Evolutionary conservation across 495 filamentous ascomycete species (phyloP), one percentile per base, ranked within the genome.

Genomic region (Penicillium subrubescens): DNA sequence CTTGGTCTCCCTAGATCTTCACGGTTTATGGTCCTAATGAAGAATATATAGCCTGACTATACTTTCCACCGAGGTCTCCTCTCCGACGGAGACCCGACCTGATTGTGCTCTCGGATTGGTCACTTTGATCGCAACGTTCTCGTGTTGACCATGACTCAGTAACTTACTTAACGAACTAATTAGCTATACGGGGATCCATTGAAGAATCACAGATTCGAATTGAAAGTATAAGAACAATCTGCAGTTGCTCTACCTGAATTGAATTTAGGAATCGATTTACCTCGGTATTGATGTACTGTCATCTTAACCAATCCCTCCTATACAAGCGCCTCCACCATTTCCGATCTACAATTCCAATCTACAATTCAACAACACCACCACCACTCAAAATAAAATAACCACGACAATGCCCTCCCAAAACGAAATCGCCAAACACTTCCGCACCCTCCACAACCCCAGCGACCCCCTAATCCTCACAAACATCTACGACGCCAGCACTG

Each of bases 391-490:
- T 14, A 31, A 35, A 27, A 25, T 15, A 8, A 15, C 44, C 19
- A 51, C 19, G 19, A 46, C 5, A 7, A 14, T 31, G 35, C 0
- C 41, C 23, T 21, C 46, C 35, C 57, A 59, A 53, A 60, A 60
- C 62, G 29, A 33, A 7, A 48, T 65, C 57, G 63, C 63, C 41
- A 35, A 57, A 29, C 57, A 62, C 58, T 59, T 75, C 60, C 71
- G 67, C 37, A 51, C 29, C 27, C 83, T 88, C 55, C 85, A 87
- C 72, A 39, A 61, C 10, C 81, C 83, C 0, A 73, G 77, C 37
- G 60, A 73, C 11, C 84, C 85, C 17, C 62, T 88, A 12, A 57
- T 85, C 39, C 75, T 87, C 31, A 77, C 82, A 59, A 88, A 87
- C 67, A 70, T 84, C 62, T 83, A 80, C 68, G 83, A 87, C 65